Evolutionary conservation across 2,329 filamentous ascomycete species (phyloP), one percentile per base, ranked within the genome.

Genomic region (Coniochaeta hoffmannii): DNA sequence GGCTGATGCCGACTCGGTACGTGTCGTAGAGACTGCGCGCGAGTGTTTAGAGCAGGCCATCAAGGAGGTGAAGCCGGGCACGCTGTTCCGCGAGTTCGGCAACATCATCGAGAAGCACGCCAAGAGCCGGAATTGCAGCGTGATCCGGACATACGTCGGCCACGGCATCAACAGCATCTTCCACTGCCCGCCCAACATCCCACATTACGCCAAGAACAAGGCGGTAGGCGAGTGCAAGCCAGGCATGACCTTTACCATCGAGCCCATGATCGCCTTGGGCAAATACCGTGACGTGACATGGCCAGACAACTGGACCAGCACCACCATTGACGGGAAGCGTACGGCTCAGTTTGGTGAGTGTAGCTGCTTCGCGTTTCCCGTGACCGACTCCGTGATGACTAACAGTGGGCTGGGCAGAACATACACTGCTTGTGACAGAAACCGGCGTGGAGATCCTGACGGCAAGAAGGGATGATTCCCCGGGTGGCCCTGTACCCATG

Each of bases 231-330:
- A 89, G 64, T 94, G 92, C 58, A 97, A 97, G 76, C 87, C 90
- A 0, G 94, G 94, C 54, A 97, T 97, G 91, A 96, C 91, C 61
- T 99, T 99, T 66, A 99, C 94, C 0, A 99, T 99, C 59, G 94
- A 99, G 75, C 94, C 94, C 15, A 99, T 99, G 94, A 92, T 99
- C 68, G 91, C 90, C 38, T 72, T 97, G 55, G 94, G 94, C 57
- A 92, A 89, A 58, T 89, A 96, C 72, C 85, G 85, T 60, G 94
- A 99, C 68, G 88, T 94, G 69, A 97, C 91, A 0, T 99, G 94
- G 94, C 94, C 94, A 0, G 94, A 99, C 69, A 90, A 97, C 76
- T 99, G 94, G 94, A 99, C 94, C 1, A 96, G 91, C 71, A 89
- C 90, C 5, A 99, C 94, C 0, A 82, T 86, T 56, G 94, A 99